Evolutionary conservation across 305 asterid species (phyloP), one percentile per base, ranked within the genome.

Genomic region (Fraxinus ornus): DNA sequence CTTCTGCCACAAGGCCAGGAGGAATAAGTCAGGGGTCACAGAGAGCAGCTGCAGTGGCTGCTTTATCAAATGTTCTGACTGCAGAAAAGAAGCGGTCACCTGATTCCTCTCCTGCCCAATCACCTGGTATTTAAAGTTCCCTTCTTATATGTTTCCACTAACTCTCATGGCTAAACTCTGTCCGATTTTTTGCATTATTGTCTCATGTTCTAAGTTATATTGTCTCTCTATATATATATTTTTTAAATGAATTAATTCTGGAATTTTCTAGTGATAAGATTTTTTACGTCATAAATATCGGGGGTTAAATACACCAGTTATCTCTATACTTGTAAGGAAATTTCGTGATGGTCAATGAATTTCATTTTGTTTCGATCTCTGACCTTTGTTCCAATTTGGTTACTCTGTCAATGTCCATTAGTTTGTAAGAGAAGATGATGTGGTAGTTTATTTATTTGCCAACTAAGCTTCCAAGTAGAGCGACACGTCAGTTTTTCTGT

Each of bases 21-120:
- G 91, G 88, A 62, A 32, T 76, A 60, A 81, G 88, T 35, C 91
- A 85, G 82, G 91, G 94, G 5, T 89, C 95, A 17, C 97, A 93
- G 81, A 87, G 97, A 86, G 94, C 96, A 55, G 97, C 97, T 79
- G 97, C 97, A 0, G 91, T 93, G 77, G 94, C 97, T 83, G 97
- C 97, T 78, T 87, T 93, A 78, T 93, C 97, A 55, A 85, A 90
- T n/a, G 94, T 90, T 78, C 90, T 91, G 57, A 90, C 94, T 24
- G 94, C 92, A 17, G 97, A 92, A 87, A 89, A 87, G 91, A 91
- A 85, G 83, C 82, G 52, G 64, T 88, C 93, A n/a, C 89, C 91
- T 7, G 88, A 89, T 0, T 86, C 78, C 68, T 89, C 94, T 78
- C 91, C 96, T 49, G 88, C 80, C 78, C 89, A 89, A 70, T 83